phyloP scores from a whole-genome alignment of 2,329 filamentous ascomycete species.

The Graphiopsis chlorocephala region DNA sequence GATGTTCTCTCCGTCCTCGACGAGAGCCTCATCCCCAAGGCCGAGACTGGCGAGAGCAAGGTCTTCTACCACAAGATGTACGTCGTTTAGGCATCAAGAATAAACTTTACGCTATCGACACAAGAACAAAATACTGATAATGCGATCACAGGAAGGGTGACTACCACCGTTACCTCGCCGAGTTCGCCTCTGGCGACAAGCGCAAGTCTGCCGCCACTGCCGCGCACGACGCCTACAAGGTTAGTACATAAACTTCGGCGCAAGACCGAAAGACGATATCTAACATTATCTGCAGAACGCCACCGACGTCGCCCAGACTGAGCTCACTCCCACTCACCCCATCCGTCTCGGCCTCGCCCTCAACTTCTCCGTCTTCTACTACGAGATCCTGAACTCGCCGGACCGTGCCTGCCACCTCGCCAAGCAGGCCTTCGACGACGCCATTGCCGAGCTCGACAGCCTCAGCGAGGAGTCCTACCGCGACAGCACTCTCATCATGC shows the following conservation, averaged over 20 bases:
- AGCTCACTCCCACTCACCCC: slow-evolving; percentile 94
- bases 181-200: slow-evolving; percentile 91
- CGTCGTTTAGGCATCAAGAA: slow-evolving; percentile 38
- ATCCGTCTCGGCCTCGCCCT: slow-evolving; percentile 96
- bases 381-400: slow-evolving; percentile 97
- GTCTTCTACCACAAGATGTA: slow-evolving; percentile 99
- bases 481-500: slow-evolving; percentile 99
- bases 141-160: slow-evolving; percentile 76
- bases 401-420: slow-evolving; percentile 97
- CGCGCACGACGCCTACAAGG: slow-evolving; percentile 97
- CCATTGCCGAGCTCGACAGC: slow-evolving; percentile 97
- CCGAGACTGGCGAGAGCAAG: slow-evolving; percentile 96
- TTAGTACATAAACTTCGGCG: slow-evolving; percentile 42
- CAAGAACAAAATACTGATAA: slow-evolving; percentile 17
- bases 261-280: neutral
- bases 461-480: slow-evolving; percentile 98
- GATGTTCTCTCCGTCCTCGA: slow-evolving; percentile 95
- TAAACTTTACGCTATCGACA: neutral
- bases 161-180: slow-evolving; percentile 92
- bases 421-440: slow-evolving; percentile 98
- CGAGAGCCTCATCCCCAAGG: slow-evolving; percentile 89
- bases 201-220: slow-evolving; percentile 83
- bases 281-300: slow-evolving; percentile 63
- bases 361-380: slow-evolving; percentile 99
- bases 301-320: slow-evolving; percentile 96